Base-by-base conservation (phyloP, 2,329 filamentous ascomycete genomes). In the Fusarium hainanense region DNA sequence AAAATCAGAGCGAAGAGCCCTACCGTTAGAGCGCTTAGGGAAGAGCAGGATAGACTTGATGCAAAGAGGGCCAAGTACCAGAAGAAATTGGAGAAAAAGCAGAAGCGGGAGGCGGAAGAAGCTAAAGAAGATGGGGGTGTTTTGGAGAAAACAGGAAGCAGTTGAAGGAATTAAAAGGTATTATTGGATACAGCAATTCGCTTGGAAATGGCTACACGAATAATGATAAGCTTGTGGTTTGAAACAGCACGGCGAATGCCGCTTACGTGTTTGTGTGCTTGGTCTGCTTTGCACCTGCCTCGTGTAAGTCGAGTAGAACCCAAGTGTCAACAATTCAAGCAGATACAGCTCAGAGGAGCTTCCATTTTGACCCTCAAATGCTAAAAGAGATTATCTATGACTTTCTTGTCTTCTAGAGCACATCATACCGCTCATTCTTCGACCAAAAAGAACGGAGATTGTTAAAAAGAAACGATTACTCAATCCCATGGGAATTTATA, bases 1-100 rank as follows among this genome's bases (percentile, higher is more conserved):
- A 77, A 76, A 58, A 89, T 90, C 54, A 80, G 88, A 4, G 80
- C 81, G 8, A 85, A 79, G 74, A 88, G 86, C 57, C 81, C 80
- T 1, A 76, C 87, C 16, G 82, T 86, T 52, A 76, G 78, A n/a
- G 77, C 79, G 58, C 76, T 85, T 70, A 78, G 79, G 7, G 82
- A 85, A 58, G 82, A 85, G n/a, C 78, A 83, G 61, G 82, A 83
- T 50, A 77, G 62, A 6, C 66, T 75, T 50, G 76, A 78, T 46
- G 70, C 70, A 4, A 79, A 77, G 70, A 68, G 74, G n/a, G 79
- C 76, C 13, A 78, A 74, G 54, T 65, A 75, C 6, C 73, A 77
- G 51, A 75, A 71, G 25, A 75, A 66, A 58, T 42, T 64, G n/a
- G 71, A 71, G 44, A 70, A 40, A 30, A 72, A 58, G 25, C 54